A percentile compares a stretch with the other conserved stretches of the same genome.
phyloP scores from a whole-genome alignment of 176 grass and related monocot species.

The Triticum urartu region DNA sequence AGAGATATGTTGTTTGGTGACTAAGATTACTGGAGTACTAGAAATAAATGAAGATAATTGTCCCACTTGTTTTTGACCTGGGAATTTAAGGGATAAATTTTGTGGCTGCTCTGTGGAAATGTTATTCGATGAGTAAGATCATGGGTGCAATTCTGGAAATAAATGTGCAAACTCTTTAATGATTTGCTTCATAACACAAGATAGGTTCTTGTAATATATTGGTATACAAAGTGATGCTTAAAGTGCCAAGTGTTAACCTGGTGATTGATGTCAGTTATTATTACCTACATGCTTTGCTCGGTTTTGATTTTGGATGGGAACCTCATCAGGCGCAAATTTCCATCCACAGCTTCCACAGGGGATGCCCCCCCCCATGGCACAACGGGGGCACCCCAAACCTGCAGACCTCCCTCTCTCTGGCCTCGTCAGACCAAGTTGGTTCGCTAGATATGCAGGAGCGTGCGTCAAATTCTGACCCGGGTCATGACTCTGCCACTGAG shows the following conservation, averaged over 20 bases:
- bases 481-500: slow-evolving; percentile 69
- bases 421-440: slow-evolving; percentile 57
- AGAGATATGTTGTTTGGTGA: not conserved
- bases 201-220: not conserved
- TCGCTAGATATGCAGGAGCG: slow-evolving; percentile 64
- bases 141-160: not conserved
- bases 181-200: not conserved
- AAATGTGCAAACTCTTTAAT: not conserved
- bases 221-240: not conserved
- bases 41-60: not conserved
- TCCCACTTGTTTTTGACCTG: not conserved
- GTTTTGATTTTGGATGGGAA: slow-evolving; percentile 52
- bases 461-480: slow-evolving; percentile 57
- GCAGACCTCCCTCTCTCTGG: slow-evolving; percentile 68
- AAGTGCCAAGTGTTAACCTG: not conserved
- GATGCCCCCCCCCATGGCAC: slow-evolving; percentile 51
- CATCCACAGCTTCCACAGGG: slow-evolving; percentile 44
- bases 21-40: not conserved
- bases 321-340: slow-evolving; percentile 57
- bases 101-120: not conserved
- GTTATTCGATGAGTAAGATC: not conserved
- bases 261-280: not conserved
- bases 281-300: slow-evolving; percentile 11
- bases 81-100: not conserved
- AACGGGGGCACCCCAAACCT: slow-evolving; percentile 24